Conservation (phyloP, 2,329 filamentous ascomycete genomes). For the Trichoderma harzianum region DNA sequence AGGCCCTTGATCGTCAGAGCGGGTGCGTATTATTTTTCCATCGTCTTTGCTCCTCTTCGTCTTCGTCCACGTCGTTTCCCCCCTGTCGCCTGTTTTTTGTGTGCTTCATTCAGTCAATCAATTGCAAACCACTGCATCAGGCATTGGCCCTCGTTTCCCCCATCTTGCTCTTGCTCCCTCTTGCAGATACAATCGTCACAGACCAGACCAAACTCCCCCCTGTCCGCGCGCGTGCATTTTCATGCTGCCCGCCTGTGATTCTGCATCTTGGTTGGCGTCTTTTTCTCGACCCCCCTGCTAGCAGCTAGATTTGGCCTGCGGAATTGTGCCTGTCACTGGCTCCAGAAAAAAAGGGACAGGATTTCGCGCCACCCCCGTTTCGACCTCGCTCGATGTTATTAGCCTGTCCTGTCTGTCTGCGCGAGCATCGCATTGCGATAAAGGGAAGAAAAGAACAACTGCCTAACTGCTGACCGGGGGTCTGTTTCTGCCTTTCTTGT, state of each 20-base stretch:
- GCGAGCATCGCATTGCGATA: neutral
- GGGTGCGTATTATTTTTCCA: constrained; percentile 46
- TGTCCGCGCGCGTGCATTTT: neutral
- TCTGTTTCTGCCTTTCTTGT: neutral
- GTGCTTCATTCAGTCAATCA: neutral
- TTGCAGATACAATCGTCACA: neutral
- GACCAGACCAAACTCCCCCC: neutral
- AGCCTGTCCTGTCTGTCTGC: neutral
- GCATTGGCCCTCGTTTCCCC: neutral
- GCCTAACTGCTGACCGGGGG: neutral
- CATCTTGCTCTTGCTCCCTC: neutral
- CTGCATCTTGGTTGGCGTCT: neutral
- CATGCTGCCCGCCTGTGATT: neutral
- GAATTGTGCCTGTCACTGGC: constrained; percentile 11
- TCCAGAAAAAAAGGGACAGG: constrained; percentile 11
- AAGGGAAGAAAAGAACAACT: neutral
- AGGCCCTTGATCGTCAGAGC: constrained; percentile 59
- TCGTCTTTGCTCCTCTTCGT: neutral
- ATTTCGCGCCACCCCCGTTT: constrained; percentile 15
- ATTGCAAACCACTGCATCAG: neutral
- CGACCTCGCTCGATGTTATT: constrained; percentile 4
- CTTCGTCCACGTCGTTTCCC: neutral
- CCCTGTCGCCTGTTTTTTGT: neutral
- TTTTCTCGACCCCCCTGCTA: neutral
- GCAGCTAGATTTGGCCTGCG: neutral